These are phyloP conservation scores for Sicyos baderoa DNA, from an alignment of 306 rosid species.

Conservation along the genomic window DNA sequence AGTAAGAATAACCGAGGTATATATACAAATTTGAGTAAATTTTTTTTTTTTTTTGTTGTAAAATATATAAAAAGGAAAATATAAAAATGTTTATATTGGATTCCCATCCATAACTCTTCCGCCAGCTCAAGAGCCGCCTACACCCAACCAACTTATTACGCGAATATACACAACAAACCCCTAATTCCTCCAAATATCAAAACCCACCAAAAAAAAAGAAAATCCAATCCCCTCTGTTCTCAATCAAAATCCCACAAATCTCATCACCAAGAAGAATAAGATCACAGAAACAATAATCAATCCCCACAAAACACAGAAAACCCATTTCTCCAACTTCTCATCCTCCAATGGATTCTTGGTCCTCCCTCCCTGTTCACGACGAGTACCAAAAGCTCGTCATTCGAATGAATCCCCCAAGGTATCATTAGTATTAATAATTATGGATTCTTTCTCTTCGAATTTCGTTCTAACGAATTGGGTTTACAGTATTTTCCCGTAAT, in stretches of 20 bases:
- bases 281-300: background rate
- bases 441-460: background rate
- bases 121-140: slow-evolving; percentile 20
- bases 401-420: slow-evolving; percentile 94
- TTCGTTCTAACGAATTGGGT: background rate
- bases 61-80: background rate
- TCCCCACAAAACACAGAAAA: background rate
- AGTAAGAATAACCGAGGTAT: no score
- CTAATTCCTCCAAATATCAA: background rate
- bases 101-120: slow-evolving; percentile 13
- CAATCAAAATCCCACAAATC: background rate
- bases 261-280: background rate
- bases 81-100: background rate
- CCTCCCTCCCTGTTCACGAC: slow-evolving; percentile 45
- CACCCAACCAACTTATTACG: slow-evolving; percentile 20
- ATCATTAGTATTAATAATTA: no score
- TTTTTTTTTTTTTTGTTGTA: no score
- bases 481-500: background rate
- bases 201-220: background rate
- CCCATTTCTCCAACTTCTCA: background rate
- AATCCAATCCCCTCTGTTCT: background rate
- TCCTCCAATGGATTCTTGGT: slow-evolving; percentile 15
- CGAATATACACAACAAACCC: slow-evolving; percentile 18
- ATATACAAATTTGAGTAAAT: no score
- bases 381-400: slow-evolving; percentile 73